Percentiles rank a stretch among this genome's conserved stretches.
Conservation (phyloP, 140 eudicot genomes). For the Cichorium intybus region DNA sequence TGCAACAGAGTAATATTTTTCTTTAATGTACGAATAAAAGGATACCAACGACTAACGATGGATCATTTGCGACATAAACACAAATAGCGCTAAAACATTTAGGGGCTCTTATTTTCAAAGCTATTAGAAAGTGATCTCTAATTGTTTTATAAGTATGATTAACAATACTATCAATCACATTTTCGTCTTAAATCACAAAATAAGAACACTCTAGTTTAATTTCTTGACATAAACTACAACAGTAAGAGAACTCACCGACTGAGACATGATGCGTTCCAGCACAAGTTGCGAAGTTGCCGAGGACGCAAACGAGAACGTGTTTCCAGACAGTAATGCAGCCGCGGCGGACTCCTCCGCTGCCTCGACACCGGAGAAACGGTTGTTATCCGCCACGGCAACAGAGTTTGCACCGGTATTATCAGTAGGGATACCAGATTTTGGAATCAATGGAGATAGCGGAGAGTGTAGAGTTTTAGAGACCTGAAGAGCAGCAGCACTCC, state of each 20-base stretch:
- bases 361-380: constrained; percentile 17
- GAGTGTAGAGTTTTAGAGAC: constrained; percentile 63
- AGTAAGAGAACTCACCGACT: constrained; percentile 54
- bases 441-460: constrained; percentile 33
- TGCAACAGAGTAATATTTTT: background rate
- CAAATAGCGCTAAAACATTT: background rate
- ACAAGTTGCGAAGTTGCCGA: constrained; percentile 88
- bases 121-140: background rate
- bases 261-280: constrained; percentile 92
- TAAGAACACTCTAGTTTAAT: background rate
- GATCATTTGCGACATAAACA: background rate
- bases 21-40: background rate
- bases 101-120: background rate
- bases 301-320: constrained; percentile 83
- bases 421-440: constrained; percentile 11
- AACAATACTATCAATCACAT: background rate
- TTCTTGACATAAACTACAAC: background rate
- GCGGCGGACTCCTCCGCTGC: constrained; percentile 40
- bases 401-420: constrained; percentile 11
- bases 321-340: constrained; percentile 46
- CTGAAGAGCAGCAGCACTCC: constrained; percentile 92
- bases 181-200: background rate
- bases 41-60: background rate
- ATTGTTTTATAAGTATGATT: background rate
- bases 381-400: constrained; percentile 8